Conservation (phyloP, 148 eudicot genomes). For the Cornus florida region DNA sequence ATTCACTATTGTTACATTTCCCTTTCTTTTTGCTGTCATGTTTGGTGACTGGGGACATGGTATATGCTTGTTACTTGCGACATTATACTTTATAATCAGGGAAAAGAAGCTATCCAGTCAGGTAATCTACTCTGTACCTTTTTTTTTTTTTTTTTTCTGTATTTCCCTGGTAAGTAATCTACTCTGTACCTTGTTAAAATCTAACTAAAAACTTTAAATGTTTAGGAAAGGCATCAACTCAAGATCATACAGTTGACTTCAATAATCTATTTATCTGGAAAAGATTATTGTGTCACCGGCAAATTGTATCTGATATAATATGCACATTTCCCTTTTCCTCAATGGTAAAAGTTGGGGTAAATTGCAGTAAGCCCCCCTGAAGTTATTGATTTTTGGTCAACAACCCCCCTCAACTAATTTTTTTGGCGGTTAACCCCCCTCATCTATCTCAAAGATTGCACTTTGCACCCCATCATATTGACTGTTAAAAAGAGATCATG, state of each 20-base stretch:
- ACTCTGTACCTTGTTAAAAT: not conserved
- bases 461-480: too few relatives aligned
- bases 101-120: constrained; percentile 49
- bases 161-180: constrained; percentile 8
- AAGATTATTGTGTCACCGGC: not conserved
- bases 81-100: constrained; percentile 41
- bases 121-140: constrained; percentile 21
- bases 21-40: constrained; percentile 62
- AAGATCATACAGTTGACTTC: not conserved
- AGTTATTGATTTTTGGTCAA: too few relatives aligned
- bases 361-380: too few relatives aligned
- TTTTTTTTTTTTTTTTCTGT: too few relatives aligned
- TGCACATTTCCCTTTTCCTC: not conserved
- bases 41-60: constrained; percentile 76
- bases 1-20: constrained; percentile 54
- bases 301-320: not conserved
- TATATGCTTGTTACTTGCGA: constrained; percentile 51
- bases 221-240: not conserved
- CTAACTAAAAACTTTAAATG: not conserved
- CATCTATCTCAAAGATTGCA: too few relatives aligned
- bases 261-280: not conserved
- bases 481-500: too few relatives aligned
- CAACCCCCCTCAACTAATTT: too few relatives aligned
- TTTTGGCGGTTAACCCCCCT: too few relatives aligned
- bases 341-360: not conserved